Evolutionary conservation across 805 yeast species (phyloP).

Genomic region (Scheffersomyces lignosus): DNA sequence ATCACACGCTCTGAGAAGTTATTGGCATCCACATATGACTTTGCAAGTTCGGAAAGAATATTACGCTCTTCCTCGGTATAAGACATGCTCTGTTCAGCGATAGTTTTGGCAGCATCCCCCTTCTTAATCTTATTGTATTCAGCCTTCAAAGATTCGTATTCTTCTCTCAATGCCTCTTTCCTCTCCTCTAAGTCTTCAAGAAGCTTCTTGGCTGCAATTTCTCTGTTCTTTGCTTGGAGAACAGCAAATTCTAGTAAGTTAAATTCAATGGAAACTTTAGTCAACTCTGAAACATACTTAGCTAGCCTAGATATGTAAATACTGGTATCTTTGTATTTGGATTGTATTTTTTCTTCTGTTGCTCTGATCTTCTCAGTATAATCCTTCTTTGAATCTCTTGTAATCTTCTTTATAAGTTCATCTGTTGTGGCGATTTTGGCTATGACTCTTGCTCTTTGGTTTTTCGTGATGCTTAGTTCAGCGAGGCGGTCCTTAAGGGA

Average conservation of each 20-base stretch:
- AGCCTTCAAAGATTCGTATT: slow-evolving; percentile 33
- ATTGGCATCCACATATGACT: slow-evolving; percentile 30
- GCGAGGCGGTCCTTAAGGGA: slow-evolving; percentile 8
- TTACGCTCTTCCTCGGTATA: slow-evolving; percentile 42
- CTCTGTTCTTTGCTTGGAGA: slow-evolving; percentile 19
- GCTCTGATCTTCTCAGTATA: slow-evolving; percentile 38
- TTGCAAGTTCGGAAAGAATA: slow-evolving; percentile 40
- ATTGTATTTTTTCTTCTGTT: slow-evolving; percentile 26
- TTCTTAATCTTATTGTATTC: slow-evolving; percentile 41
- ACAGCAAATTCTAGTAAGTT: slow-evolving; percentile 13
- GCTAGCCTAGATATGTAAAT: slow-evolving; percentile 22
- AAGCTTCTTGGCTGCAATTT: slow-evolving; percentile 22
- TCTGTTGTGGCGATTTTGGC: slow-evolving; percentile 23
- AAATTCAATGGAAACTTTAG: slow-evolving; percentile 13
- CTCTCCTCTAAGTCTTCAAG: slow-evolving; percentile 25
- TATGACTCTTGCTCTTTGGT: slow-evolving; percentile 16
- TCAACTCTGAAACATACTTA: slow-evolving; percentile 18
- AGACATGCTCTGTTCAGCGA: slow-evolving; percentile 30
- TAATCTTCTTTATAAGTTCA: slow-evolving; percentile 30
- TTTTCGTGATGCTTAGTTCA: slow-evolving; percentile 16
- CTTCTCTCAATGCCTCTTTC: slow-evolving; percentile 24
- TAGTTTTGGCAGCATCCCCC: slow-evolving; percentile 39
- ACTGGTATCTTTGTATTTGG: slow-evolving; percentile 17
- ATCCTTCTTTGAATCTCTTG: slow-evolving; percentile 42
- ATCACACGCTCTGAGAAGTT: slow-evolving; percentile 41